These are phyloP conservation scores for Dissophora globulifera DNA, from an alignment of 192 early-diverging fungal genomes.

Conservation along the genomic window DNA sequence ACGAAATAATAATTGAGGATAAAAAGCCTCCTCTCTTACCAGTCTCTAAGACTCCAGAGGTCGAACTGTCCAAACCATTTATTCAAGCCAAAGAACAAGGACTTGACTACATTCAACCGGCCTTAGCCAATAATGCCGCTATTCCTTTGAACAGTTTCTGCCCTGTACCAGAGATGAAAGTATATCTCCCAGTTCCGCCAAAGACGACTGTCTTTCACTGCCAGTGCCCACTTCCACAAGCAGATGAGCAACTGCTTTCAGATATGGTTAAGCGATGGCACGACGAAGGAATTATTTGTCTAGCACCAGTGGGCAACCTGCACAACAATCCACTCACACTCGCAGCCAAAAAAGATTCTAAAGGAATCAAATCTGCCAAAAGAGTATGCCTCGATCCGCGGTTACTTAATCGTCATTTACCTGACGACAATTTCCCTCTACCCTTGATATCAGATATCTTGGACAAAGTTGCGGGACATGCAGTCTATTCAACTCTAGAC, in stretches of 20 bases:
- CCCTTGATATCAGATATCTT: slow-evolving; percentile 4
- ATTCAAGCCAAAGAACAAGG: too few species aligned
- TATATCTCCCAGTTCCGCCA: too few species aligned
- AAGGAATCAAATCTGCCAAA: too few species aligned
- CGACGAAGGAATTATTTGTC: neutral
- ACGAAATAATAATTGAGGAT: too few species aligned
- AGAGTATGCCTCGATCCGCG: neutral
- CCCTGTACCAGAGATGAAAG: too few species aligned
- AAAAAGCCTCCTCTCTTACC: too few species aligned
- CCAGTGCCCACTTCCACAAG: neutral
- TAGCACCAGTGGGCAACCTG: neutral
- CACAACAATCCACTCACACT: neutral
- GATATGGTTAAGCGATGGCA: too few species aligned
- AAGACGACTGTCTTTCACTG: too few species aligned
- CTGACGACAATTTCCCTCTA: slow-evolving; percentile 5
- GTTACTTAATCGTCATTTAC: neutral
- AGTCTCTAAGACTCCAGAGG: too few species aligned
- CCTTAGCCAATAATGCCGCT: too few species aligned
- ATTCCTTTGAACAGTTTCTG: slow-evolving; percentile 2
- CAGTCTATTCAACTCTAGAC: slow-evolving; percentile 1
- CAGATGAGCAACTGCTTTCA: neutral
- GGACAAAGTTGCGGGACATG: neutral
- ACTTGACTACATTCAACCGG: too few species aligned
- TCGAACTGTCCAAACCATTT: too few species aligned
- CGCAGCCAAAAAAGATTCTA: neutral